Conservation (phyloP, 768 basidiomycete species). For the Pulveroboletus ravenelii region DNA sequence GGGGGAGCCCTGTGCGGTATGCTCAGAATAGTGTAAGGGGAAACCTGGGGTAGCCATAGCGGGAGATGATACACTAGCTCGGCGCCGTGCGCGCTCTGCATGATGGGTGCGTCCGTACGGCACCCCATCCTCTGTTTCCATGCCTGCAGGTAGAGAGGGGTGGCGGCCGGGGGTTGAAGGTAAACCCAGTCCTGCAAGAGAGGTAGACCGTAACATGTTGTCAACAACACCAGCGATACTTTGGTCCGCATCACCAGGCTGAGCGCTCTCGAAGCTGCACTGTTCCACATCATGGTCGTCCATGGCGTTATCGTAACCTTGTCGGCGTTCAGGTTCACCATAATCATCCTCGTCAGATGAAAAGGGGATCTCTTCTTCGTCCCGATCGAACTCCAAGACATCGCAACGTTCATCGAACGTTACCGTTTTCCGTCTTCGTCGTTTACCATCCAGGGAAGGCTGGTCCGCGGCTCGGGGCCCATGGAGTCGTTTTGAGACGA, state of each 20-base stretch:
- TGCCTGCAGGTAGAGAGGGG: constrained; percentile 43
- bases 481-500: constrained; percentile 68
- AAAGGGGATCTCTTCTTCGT: constrained; percentile 53
- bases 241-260: constrained; percentile 40
- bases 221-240: constrained; percentile 72
- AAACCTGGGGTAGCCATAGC: constrained; percentile 37
- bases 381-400: constrained; percentile 74
- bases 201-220: constrained; percentile 49
- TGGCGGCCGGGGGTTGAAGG: constrained; percentile 36
- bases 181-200: constrained; percentile 22
- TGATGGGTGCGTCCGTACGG: constrained; percentile 64
- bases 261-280: constrained; percentile 38
- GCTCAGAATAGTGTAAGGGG: constrained; percentile 24
- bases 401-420: constrained; percentile 77
- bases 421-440: constrained; percentile 69
- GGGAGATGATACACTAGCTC: constrained; percentile 28
- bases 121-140: constrained; percentile 58
- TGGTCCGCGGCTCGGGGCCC: constrained; percentile 63
- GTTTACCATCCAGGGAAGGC: constrained; percentile 28
- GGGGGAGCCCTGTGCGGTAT: constrained; percentile 9
- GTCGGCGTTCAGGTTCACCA: constrained; percentile 18
- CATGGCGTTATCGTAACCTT: neutral
- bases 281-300: constrained; percentile 9
- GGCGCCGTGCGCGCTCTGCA: constrained; percentile 43
- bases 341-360: constrained; percentile 35